Conservation (phyloP, 495 filamentous ascomycete species). For the Glarea lozoyensis region DNA sequence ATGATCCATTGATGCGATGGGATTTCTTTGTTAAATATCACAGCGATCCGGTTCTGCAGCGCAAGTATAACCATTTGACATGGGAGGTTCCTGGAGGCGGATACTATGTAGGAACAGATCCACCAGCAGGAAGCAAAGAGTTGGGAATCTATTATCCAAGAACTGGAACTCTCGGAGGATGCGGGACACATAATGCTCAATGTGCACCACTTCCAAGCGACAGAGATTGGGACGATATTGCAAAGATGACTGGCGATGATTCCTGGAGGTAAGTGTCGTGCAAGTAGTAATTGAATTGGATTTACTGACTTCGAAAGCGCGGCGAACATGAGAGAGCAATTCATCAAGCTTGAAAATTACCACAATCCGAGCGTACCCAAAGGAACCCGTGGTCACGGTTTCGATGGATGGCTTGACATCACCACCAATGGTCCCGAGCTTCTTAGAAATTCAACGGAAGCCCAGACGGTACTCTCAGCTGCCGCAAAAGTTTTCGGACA, state of each 20-base stretch:
- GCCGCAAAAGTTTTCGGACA: slow-evolving; percentile 4
- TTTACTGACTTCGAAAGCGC: slow-evolving; percentile 25
- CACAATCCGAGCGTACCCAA: slow-evolving; percentile 7
- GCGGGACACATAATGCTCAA: slow-evolving; percentile 35
- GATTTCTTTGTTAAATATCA: slow-evolving; percentile 43
- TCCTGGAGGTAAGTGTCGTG: slow-evolving; percentile 24
- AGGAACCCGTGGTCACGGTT: slow-evolving; percentile 34
- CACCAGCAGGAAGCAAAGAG: slow-evolving; percentile 29
- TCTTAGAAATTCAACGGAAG: slow-evolving; percentile 30
- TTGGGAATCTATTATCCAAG: slow-evolving; percentile 39
- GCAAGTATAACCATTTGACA: slow-evolving; percentile 31
- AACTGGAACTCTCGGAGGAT: slow-evolving; percentile 36
- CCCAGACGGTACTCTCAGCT: slow-evolving; percentile 22
- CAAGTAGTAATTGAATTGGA: slow-evolving; percentile 27
- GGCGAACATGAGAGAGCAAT: slow-evolving; percentile 31
- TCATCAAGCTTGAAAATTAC: slow-evolving; percentile 13
- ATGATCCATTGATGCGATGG: slow-evolving; percentile 32
- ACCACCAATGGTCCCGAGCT: slow-evolving; percentile 32
- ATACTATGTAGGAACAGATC: slow-evolving; percentile 30
- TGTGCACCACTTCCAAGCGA: slow-evolving; percentile 31
- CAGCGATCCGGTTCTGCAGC: slow-evolving; percentile 26
- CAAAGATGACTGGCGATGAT: slow-evolving; percentile 28
- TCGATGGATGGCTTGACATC: slow-evolving; percentile 40
- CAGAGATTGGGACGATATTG: slow-evolving; percentile 37
- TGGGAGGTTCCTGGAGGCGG: slow-evolving; percentile 31